phyloP scores from a whole-genome alignment of 2,329 filamentous ascomycete species.

The Nannizziopsis arthrosporioides region DNA sequence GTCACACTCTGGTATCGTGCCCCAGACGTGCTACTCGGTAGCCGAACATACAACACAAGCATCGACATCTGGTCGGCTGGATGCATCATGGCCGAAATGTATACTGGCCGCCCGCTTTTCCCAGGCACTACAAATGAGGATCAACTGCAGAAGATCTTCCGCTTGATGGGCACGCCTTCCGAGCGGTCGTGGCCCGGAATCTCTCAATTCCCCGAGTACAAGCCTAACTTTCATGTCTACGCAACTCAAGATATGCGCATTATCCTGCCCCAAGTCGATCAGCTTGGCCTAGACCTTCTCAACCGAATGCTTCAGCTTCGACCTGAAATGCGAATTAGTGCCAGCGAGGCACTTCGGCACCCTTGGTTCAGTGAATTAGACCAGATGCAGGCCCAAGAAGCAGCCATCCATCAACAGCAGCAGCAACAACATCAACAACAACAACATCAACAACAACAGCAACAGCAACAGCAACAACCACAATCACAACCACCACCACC shows the following conservation, averaged over 20 bases:
- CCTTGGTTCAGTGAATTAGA: conserved; percentile 73
- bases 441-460: too few relatives aligned
- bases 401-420: conserved; percentile 27
- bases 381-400: conserved; percentile 40
- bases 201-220: conserved; percentile 93
- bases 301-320: conserved; percentile 84
- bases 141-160: conserved; percentile 92
- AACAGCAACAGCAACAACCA: conserved; percentile 22
- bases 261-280: conserved; percentile 84
- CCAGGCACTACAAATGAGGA: conserved; percentile 97
- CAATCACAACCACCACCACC: too few relatives aligned
- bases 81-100: conserved; percentile 99
- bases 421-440: too few relatives aligned
- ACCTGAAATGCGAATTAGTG: conserved; percentile 82
- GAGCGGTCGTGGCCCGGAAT: conserved; percentile 95
- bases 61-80: conserved; percentile 99
- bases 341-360: conserved; percentile 73
- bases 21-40: conserved; percentile 86
- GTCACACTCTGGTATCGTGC: conserved; percentile 97
- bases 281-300: conserved; percentile 72
- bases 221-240: conserved; percentile 86
- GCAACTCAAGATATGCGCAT: conserved; percentile 78
- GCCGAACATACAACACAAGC: conserved; percentile 95
- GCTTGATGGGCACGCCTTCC: conserved; percentile 94
- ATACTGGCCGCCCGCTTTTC: conserved; percentile 87